These are phyloP conservation scores for Fimicolochytrium jonesii DNA, from an alignment of 192 early-diverging fungal genomes.

Conservation along the genomic window DNA sequence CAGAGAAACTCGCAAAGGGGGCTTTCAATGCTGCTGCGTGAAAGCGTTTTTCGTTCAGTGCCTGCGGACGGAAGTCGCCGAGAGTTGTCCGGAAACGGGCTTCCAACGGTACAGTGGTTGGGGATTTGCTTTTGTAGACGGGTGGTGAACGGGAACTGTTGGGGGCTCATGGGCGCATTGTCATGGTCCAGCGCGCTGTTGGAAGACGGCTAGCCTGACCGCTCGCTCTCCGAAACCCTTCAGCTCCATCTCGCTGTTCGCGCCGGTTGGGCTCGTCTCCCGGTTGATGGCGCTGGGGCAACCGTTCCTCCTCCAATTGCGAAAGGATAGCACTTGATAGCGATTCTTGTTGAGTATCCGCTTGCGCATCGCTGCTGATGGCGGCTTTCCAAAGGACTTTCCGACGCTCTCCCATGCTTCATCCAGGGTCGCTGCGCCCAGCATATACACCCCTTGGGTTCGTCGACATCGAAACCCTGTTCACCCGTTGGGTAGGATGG, in stretches of 20 bases:
- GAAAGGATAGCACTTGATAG: background rate
- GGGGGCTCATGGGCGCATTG: conserved; percentile 7
- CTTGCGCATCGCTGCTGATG: background rate
- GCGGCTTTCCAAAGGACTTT: background rate
- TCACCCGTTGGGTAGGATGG: background rate
- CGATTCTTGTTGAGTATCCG: background rate
- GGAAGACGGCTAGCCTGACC: background rate
- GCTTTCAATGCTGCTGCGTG: background rate
- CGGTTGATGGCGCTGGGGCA: background rate
- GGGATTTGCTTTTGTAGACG: too few species aligned
- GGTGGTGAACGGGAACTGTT: too few species aligned
- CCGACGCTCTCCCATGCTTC: conserved; percentile 5
- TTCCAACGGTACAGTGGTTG: background rate
- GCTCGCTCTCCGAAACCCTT: conserved; percentile 2
- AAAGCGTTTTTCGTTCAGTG: background rate
- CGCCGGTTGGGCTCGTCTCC: background rate
- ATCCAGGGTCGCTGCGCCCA: conserved; percentile 1
- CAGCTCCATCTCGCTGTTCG: background rate
- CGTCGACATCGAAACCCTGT: conserved; percentile 4
- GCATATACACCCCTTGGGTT: background rate
- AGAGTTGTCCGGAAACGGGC: background rate
- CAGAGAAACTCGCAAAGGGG: conserved; percentile 8
- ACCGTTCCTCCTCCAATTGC: background rate
- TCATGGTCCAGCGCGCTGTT: background rate
- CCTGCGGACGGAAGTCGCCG: background rate